Conservation (phyloP, 352 stramenopile genomes). For the Sclerospora graminicola region DNA sequence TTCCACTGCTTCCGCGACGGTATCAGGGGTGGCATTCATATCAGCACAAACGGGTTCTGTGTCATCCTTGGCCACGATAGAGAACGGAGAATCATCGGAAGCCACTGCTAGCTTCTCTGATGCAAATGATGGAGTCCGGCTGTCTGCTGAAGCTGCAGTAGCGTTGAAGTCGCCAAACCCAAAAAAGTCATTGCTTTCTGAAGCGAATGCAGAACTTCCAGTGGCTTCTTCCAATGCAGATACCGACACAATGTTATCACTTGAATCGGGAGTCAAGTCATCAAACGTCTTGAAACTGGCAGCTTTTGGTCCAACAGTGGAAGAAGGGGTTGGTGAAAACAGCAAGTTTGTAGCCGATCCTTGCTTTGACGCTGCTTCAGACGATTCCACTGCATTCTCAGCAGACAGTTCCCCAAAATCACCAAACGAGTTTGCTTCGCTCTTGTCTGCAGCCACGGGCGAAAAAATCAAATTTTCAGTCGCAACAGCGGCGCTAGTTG, state of each 20-base stretch:
- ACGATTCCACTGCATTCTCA: slow-evolving; percentile 1
- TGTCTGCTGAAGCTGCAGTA: slow-evolving; percentile 4
- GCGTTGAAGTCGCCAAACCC: slow-evolving; percentile 22
- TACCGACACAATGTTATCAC: neutral
- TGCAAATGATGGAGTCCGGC: neutral
- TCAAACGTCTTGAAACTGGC: slow-evolving; percentile 8
- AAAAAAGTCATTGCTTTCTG: slow-evolving; percentile 8
- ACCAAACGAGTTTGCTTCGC: slow-evolving; percentile 4
- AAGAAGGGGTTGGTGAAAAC: slow-evolving; percentile 11
- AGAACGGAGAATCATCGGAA: slow-evolving; percentile 9
- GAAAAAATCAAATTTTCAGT: slow-evolving; percentile 19
- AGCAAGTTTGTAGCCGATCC: slow-evolving; percentile 6
- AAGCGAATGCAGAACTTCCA: slow-evolving; percentile 16
- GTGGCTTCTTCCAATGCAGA: slow-evolving; percentile 1
- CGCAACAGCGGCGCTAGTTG: neutral
- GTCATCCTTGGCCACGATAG: slow-evolving; percentile 4
- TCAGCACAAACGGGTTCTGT: slow-evolving; percentile 3
- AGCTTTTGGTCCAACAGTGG: slow-evolving; percentile 1
- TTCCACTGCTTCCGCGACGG: neutral
- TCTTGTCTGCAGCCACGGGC: slow-evolving; percentile 7
- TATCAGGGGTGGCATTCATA: slow-evolving; percentile 5
- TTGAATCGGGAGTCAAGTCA: slow-evolving; percentile 9
- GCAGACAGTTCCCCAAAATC: slow-evolving; percentile 8
- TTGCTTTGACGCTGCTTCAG: slow-evolving; percentile 3
- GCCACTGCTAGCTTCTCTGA: neutral